These are phyloP conservation scores for Neurospora sp. DNA, from an alignment of 495 filamentous ascomycete genomes.

Conservation along the genomic window DNA sequence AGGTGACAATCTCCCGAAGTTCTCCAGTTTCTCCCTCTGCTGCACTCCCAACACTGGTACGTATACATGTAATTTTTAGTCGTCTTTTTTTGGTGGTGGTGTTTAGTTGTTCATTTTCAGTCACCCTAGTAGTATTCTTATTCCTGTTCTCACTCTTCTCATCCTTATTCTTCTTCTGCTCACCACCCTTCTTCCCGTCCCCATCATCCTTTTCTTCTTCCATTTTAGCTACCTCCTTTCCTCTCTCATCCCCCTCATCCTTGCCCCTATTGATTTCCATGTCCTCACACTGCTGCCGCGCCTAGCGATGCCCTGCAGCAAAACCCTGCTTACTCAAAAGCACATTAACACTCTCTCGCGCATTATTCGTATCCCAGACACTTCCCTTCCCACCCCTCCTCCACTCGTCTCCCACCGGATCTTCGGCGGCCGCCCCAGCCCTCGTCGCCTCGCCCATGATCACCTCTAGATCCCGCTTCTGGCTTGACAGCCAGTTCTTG, in stretches of 20 bases:
- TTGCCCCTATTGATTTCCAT: no score
- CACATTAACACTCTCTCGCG: constrained; percentile 46
- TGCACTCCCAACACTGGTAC: neutral
- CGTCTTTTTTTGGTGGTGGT: neutral
- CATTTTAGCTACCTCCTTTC: no score
- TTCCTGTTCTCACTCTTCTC: neutral
- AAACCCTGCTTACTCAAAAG: constrained; percentile 32
- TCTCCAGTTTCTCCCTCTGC: neutral
- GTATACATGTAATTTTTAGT: neutral
- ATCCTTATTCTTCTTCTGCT: neutral
- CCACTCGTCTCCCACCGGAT: constrained; percentile 46
- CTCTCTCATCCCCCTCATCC: neutral
- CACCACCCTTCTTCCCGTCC: neutral
- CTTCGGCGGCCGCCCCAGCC: constrained; percentile 47
- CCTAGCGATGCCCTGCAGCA: constrained; percentile 5
- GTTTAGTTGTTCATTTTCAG: neutral
- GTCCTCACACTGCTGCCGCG: neutral
- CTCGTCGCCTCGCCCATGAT: constrained; percentile 71
- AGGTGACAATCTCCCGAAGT: no score
- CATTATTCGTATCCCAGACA: constrained; percentile 43
- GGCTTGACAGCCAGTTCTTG: constrained; percentile 71
- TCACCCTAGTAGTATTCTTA: neutral
- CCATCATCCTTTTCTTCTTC: no score
- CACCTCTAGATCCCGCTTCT: constrained; percentile 83
- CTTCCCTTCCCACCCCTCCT: constrained; percentile 40